Percentiles rank a stretch among this genome's conserved stretches.
Evolutionary conservation across 805 yeast species (phyloP).

Genomic region (Yarrowia phangngaensis): DNA sequence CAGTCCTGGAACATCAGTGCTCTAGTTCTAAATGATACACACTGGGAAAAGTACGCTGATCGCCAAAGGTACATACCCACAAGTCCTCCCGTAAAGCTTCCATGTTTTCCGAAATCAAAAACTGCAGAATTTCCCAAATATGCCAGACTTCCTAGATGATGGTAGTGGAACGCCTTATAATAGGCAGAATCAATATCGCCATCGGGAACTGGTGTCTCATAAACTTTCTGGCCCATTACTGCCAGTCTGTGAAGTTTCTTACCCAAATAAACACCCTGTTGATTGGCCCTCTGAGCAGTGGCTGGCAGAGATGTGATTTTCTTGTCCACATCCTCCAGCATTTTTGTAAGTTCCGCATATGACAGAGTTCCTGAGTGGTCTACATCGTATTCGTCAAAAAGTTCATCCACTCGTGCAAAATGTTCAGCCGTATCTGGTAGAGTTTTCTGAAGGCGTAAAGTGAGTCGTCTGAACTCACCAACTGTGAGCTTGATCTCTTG

Average conservation of each 20-base stretch:
- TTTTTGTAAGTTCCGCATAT: conserved; percentile 49
- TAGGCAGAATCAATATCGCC: conserved; percentile 56
- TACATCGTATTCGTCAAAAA: conserved; percentile 52
- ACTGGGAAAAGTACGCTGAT: conserved; percentile 63
- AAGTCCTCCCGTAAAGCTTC: conserved; percentile 60
- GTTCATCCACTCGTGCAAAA: conserved; percentile 48
- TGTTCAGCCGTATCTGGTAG: conserved; percentile 60
- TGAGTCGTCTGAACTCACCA: conserved; percentile 49
- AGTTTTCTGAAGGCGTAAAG: conserved; percentile 47
- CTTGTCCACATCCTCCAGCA: conserved; percentile 55
- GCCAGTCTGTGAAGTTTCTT: conserved; percentile 55
- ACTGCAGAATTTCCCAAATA: conserved; percentile 70
- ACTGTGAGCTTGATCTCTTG: conserved; percentile 46
- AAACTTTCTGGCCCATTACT: conserved; percentile 44
- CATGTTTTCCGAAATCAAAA: conserved; percentile 59
- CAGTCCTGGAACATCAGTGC: conserved; percentile 63
- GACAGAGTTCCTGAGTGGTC: conserved; percentile 49
- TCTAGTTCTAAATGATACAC: conserved; percentile 61
- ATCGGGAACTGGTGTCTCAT: conserved; percentile 34
- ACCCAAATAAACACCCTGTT: conserved; percentile 65
- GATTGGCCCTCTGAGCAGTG: conserved; percentile 70
- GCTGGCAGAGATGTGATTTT: conserved; percentile 67
- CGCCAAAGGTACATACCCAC: conserved; percentile 73
- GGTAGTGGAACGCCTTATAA: conserved; percentile 57
- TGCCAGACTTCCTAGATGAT: conserved; percentile 63